A percentile compares a stretch with the other conserved stretches of the same genome.
Conservation (phyloP, 768 basidiomycete genomes). For the Mycena vitilis region DNA sequence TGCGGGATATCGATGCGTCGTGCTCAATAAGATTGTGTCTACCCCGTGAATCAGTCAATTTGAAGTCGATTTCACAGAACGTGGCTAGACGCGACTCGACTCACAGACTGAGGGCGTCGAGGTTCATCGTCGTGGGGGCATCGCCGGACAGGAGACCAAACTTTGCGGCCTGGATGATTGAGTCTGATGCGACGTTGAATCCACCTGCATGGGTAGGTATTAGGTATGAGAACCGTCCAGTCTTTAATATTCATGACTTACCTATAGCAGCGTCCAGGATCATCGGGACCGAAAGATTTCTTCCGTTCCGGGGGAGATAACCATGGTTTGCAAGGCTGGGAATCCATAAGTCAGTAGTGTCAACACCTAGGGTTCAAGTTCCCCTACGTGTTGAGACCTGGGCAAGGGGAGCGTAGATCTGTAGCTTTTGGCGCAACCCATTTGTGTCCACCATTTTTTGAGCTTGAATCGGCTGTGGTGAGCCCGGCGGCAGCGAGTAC, state of each 20-base stretch:
- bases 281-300: constrained; percentile 22
- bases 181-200: constrained; percentile 15
- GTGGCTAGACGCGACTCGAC: background rate
- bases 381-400: constrained; percentile 28
- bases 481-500: too few relatives aligned
- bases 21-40: constrained; percentile 33
- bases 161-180: constrained; percentile 17
- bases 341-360: background rate
- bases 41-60: too few relatives aligned
- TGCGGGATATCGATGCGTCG: constrained; percentile 23
- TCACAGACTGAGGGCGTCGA: constrained; percentile 35
- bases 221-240: background rate
- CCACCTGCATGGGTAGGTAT: background rate
- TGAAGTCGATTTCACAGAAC: too few relatives aligned
- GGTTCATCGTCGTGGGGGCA: constrained; percentile 11
- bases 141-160: constrained; percentile 16
- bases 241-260: background rate
- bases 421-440: constrained; percentile 25
- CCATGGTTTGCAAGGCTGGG: constrained; percentile 33
- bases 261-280: constrained; percentile 19
- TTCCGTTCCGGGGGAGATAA: constrained; percentile 27
- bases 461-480: too few relatives aligned
- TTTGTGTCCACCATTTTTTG: constrained; percentile 2
- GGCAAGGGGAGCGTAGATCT: constrained; percentile 25
- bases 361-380: background rate